Conservation (phyloP, 73 alveolate genomes). For the Paramecium biaurelia region DNA sequence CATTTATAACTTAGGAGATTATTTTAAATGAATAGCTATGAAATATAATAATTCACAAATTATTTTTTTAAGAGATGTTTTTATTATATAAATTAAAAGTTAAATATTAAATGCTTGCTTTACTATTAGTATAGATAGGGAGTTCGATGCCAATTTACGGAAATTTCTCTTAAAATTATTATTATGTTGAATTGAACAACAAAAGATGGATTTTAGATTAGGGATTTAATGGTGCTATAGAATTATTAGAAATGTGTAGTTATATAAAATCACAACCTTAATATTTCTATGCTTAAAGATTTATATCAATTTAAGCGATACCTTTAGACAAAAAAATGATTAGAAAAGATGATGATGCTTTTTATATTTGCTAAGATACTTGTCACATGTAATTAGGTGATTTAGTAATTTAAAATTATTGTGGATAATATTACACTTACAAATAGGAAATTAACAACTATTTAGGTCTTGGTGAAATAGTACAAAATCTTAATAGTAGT, state of each 20-base stretch:
- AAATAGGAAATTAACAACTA: neutral
- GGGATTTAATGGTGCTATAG: neutral
- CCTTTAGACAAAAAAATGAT: neutral
- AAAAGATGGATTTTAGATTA: neutral
- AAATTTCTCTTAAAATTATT: neutral
- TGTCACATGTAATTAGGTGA: neutral
- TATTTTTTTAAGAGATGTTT: neutral
- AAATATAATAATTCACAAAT: neutral
- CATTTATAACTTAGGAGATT: conserved; percentile 56
- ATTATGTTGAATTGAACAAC: neutral
- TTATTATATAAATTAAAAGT: neutral
- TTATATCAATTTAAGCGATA: neutral
- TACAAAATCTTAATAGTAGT: neutral
- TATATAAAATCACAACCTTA: neutral
- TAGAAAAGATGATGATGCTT: neutral
- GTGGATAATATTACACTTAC: neutral
- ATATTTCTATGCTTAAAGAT: neutral
- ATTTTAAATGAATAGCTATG: conserved; percentile 15
- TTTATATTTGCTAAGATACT: neutral
- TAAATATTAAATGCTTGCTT: neutral
- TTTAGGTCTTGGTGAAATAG: neutral
- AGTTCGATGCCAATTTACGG: neutral
- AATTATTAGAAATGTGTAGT: neutral
- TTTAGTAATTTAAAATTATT: neutral
- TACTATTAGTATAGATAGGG: neutral